Evolutionary conservation across 2,329 filamentous ascomycete species (phyloP).

Genomic region (Colletotrichum sp.): DNA sequence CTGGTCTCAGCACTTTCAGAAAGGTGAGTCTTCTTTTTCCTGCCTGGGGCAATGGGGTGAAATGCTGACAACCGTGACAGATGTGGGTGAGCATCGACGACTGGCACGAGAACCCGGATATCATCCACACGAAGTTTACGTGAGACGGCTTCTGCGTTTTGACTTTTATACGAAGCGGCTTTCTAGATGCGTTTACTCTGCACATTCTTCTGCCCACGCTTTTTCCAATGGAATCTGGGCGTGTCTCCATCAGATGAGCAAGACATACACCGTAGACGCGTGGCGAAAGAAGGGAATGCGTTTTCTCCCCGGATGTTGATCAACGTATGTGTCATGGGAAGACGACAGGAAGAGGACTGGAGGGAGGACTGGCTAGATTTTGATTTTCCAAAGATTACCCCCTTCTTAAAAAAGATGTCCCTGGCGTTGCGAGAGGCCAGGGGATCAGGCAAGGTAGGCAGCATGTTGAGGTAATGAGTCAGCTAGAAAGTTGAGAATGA

Average conservation of each 20-base stretch:
- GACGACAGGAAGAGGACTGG: not conserved
- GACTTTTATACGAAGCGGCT: not conserved
- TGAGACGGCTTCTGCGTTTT: conserved; percentile 43
- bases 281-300: not conserved
- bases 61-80: conserved; percentile 47
- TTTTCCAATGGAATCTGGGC: not conserved
- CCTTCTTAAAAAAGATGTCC: not conserved
- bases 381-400: not conserved
- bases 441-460: conserved; percentile 1
- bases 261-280: not conserved
- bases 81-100: conserved; percentile 99
- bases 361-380: not conserved
- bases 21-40: conserved; percentile 65
- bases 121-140: conserved; percentile 98
- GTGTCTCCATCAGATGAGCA: not conserved
- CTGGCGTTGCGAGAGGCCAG: not conserved
- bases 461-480: conserved; percentile 18
- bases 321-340: not conserved
- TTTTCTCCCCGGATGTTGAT: not conserved
- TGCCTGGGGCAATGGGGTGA: rapidly evolving
- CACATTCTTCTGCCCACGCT: not conserved
- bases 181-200: not conserved
- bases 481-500: conserved; percentile 35
- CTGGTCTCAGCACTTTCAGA: conserved; percentile 95
- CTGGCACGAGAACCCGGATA: conserved; percentile 99